Evolutionary conservation across 2,329 filamentous ascomycete genomes (phyloP).

Genomic region (Fusarium hostae): DNA sequence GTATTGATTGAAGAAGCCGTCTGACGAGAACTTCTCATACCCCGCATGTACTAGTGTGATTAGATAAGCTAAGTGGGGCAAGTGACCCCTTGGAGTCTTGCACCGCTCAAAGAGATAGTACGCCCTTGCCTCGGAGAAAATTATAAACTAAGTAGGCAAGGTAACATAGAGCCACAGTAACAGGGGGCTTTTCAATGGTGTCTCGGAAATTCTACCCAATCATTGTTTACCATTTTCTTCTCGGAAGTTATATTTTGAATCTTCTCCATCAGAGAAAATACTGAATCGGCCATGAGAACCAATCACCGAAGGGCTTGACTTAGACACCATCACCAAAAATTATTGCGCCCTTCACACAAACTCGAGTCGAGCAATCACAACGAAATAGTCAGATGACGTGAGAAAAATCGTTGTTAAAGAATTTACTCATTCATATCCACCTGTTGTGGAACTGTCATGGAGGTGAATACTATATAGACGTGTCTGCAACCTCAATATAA

Average conservation of each 20-base stretch:
- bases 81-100: no score
- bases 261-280: background rate
- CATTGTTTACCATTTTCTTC: background rate
- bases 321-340: conserved; percentile 12
- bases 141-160: background rate
- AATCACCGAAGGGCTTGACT: conserved; percentile 12
- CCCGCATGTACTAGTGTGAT: no score
- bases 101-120: no score
- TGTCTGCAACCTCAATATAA: background rate
- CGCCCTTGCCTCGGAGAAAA: background rate
- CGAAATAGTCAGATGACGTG: conserved; percentile 16
- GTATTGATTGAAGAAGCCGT: no score
- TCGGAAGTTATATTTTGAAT: background rate
- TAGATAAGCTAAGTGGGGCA: no score
- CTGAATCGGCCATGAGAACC: conserved; percentile 24
- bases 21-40: no score
- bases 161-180: background rate
- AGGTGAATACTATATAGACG: conserved; percentile 7
- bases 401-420: background rate
- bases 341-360: conserved; percentile 12
- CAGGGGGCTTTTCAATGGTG: background rate
- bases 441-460: conserved; percentile 23
- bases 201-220: conserved; percentile 7
- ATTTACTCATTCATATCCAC: background rate
- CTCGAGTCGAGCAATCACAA: conserved; percentile 8